Evolutionary conservation across 129 eudicot genomes (phyloP).

Genomic region (Helichrysum umbraculigerum): DNA sequence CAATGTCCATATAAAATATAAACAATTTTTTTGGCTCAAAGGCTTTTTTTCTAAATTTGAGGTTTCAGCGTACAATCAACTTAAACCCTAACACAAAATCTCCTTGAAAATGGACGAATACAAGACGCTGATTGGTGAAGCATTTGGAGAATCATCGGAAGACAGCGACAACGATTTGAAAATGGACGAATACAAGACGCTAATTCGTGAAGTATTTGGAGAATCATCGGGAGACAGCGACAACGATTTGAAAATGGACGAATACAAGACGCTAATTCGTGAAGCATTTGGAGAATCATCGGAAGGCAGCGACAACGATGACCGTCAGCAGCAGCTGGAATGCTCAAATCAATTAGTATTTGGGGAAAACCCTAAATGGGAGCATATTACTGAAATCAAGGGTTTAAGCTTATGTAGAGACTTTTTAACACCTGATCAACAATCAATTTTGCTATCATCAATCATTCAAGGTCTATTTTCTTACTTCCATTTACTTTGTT

Average conservation of each 20-base stretch:
- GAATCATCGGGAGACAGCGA: no score
- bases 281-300: slow-evolving; percentile 52
- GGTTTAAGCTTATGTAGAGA: slow-evolving; percentile 72
- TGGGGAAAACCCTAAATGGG: slow-evolving; percentile 63
- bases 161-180: not conserved
- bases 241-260: slow-evolving; percentile 13
- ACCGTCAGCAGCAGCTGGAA: slow-evolving; percentile 24
- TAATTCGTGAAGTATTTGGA: no score
- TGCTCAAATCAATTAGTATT: slow-evolving; percentile 24
- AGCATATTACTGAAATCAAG: slow-evolving; percentile 43
- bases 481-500: not conserved
- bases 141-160: no score
- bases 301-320: slow-evolving; percentile 41
- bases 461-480: slow-evolving; percentile 53
- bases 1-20: no score
- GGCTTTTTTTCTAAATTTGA: not conserved
- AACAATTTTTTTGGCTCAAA: no score
- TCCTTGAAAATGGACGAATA: not conserved
- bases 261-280: slow-evolving; percentile 25
- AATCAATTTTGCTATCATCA: slow-evolving; percentile 58
- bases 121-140: no score
- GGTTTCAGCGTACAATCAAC: not conserved
- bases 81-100: not conserved
- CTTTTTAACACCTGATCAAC: slow-evolving; percentile 59
- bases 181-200: not conserved